phyloP scores from a whole-genome alignment of 768 basidiomycete species.

The Phylloporus rhodoxanthus region DNA sequence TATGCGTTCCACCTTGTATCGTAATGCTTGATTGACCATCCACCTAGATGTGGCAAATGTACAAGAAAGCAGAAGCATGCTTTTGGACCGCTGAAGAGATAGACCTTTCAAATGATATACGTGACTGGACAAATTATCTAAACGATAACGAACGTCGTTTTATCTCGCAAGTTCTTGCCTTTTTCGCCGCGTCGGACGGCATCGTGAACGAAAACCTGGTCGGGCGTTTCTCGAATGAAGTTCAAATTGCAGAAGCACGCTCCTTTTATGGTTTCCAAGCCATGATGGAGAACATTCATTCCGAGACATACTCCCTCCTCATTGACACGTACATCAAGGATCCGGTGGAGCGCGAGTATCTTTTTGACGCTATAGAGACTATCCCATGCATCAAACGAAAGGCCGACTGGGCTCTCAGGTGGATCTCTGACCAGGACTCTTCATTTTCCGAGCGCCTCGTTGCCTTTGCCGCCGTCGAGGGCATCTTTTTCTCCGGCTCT shows the following conservation, averaged over 20 bases:
- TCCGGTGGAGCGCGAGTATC: slow-evolving; percentile 57
- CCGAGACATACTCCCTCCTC: slow-evolving; percentile 91
- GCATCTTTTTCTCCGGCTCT: slow-evolving; percentile 91
- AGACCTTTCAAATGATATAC: slow-evolving; percentile 77
- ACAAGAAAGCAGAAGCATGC: slow-evolving; percentile 89
- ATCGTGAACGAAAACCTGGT: slow-evolving; percentile 95
- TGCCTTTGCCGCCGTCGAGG: slow-evolving; percentile 94
- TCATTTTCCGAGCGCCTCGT: slow-evolving; percentile 87
- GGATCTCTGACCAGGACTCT: slow-evolving; percentile 77
- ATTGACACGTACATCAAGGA: slow-evolving; percentile 93
- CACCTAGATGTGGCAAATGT: slow-evolving; percentile 83
- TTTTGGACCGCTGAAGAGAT: slow-evolving; percentile 94
- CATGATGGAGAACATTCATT: slow-evolving; percentile 98
- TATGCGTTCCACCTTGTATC: slow-evolving; percentile 30
- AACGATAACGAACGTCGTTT: slow-evolving; percentile 80
- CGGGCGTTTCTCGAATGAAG: slow-evolving; percentile 86
- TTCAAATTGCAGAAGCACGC: slow-evolving; percentile 84
- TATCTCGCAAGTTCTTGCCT: slow-evolving; percentile 85
- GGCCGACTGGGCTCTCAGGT: slow-evolving; percentile 87
- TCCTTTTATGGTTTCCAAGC: slow-evolving; percentile 97
- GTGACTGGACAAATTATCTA: slow-evolving; percentile 78
- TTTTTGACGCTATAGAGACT: slow-evolving; percentile 89
- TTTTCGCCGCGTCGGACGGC: slow-evolving; percentile 92
- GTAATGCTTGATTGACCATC: neutral
- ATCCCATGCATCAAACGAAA: slow-evolving; percentile 88